phyloP scores from a whole-genome alignment of 2,329 filamentous ascomycete genomes.

The Lomentospora prolificans region DNA sequence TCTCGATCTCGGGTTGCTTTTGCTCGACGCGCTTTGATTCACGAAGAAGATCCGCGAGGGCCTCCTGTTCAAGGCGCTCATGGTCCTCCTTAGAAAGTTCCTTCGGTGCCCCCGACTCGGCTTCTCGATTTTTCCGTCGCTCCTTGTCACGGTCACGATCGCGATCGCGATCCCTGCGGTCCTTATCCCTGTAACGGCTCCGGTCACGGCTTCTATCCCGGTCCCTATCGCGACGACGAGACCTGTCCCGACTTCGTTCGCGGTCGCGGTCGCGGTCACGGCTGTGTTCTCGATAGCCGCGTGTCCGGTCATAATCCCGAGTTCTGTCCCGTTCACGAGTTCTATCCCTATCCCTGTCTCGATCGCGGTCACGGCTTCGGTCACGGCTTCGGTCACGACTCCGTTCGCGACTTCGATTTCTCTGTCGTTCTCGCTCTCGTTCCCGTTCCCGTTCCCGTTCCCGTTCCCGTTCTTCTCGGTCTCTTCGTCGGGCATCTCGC shows the following conservation, averaged over 20 bases:
- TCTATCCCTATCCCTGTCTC: slow-evolving; percentile 21
- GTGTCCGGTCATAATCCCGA: slow-evolving; percentile 27
- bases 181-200: slow-evolving; percentile 13
- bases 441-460: slow-evolving; percentile 27
- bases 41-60: slow-evolving; percentile 47
- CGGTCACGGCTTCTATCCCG: slow-evolving; percentile 20
- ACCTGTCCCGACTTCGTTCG: slow-evolving; percentile 22
- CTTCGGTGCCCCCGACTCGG: slow-evolving; percentile 37
- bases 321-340: slow-evolving; percentile 17
- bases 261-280: slow-evolving; percentile 24
- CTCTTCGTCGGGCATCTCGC: slow-evolving; percentile 42
- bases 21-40: slow-evolving; percentile 42
- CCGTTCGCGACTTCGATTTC: slow-evolving; percentile 23
- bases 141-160: slow-evolving; percentile 20
- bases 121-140: slow-evolving; percentile 18
- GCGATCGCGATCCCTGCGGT: slow-evolving; percentile 19
- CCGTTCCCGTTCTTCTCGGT: slow-evolving; percentile 45
- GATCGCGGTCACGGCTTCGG: slow-evolving; percentile 20
- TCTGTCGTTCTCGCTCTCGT: slow-evolving; percentile 28
- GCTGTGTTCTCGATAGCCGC: slow-evolving; percentile 17
- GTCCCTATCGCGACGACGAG: slow-evolving; percentile 11
- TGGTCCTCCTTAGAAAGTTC: slow-evolving; percentile 49
- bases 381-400: slow-evolving; percentile 27
- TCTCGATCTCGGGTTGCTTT: slow-evolving; percentile 44
- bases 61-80: slow-evolving; percentile 47